Conservation (phyloP, 768 basidiomycete species). For the Lentinula lateritia region DNA sequence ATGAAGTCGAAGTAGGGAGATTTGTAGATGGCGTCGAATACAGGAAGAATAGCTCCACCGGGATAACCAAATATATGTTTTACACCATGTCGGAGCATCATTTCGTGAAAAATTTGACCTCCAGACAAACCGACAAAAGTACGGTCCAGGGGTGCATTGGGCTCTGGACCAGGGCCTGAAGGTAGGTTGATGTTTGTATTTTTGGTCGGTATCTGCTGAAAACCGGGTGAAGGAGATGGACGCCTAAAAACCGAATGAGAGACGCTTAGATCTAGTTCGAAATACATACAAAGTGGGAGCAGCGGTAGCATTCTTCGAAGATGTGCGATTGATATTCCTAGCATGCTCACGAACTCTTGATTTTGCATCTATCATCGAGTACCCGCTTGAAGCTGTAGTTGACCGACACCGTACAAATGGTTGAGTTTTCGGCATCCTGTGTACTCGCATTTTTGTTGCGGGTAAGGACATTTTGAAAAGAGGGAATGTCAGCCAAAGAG, state of each 20-base stretch:
- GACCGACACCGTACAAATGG: conserved; percentile 46
- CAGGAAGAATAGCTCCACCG: conserved; percentile 95
- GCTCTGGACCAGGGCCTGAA: conserved; percentile 27
- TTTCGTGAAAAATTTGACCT: conserved; percentile 98
- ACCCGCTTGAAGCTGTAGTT: conserved; percentile 33
- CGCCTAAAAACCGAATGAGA: conserved; percentile 39
- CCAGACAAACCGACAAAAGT: conserved; percentile 93
- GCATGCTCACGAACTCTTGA: conserved; percentile 75
- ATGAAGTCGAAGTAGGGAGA: conserved; percentile 93
- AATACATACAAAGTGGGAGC: conserved; percentile 56
- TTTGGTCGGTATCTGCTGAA: conserved; percentile 42
- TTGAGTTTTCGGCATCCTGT: conserved; percentile 25
- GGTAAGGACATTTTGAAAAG: conserved; percentile 34
- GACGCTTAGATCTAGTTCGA: background rate
- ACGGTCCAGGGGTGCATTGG: conserved; percentile 57
- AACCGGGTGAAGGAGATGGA: conserved; percentile 54
- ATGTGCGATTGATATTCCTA: conserved; percentile 67
- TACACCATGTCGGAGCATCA: conserved; percentile 96
- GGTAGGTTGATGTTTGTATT: conserved; percentile 29
- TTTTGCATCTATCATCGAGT: conserved; percentile 72
- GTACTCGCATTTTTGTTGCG: conserved; percentile 36
- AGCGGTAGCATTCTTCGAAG: conserved; percentile 52
- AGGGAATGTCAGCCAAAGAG: background rate
- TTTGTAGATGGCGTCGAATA: conserved; percentile 99
- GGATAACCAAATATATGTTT: conserved; percentile 98